Percentiles rank a stretch among this genome's conserved stretches.
Conservation (phyloP, 192 early-diverging fungal genomes). For the Coemansia sp. region DNA sequence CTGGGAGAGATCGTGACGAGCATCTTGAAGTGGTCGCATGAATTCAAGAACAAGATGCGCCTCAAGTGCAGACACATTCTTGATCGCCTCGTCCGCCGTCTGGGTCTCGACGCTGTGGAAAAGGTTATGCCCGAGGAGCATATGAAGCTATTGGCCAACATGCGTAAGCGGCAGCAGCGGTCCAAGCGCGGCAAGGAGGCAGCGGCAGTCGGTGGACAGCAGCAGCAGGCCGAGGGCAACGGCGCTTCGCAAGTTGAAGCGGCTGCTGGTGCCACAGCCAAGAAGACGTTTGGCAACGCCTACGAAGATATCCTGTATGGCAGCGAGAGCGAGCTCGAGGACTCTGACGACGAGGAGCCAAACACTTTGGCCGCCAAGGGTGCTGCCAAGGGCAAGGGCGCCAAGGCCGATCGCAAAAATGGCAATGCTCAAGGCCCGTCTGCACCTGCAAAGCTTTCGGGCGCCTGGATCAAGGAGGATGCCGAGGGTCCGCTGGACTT, state of each 20-base stretch:
- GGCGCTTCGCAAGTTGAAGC: slow-evolving; percentile 60
- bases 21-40: slow-evolving; percentile 82
- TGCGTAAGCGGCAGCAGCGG: slow-evolving; percentile 87
- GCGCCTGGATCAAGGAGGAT: slow-evolving; percentile 72
- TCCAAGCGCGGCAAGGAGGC: slow-evolving; percentile 68
- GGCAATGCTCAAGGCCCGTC: slow-evolving; percentile 26
- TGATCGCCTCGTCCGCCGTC: slow-evolving; percentile 87
- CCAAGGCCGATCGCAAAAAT: slow-evolving; percentile 27
- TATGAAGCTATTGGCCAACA: slow-evolving; percentile 87
- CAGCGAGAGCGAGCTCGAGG: slow-evolving; percentile 88
- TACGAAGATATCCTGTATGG: slow-evolving; percentile 93
- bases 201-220: slow-evolving; percentile 40
- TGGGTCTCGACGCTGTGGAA: slow-evolving; percentile 77
- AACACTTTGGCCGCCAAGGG: slow-evolving; percentile 35
- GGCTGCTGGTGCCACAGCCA: slow-evolving; percentile 44
- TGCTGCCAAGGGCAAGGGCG: slow-evolving; percentile 24
- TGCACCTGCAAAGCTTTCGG: neutral
- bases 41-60: slow-evolving; percentile 90
- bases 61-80: slow-evolving; percentile 90
- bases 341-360: slow-evolving; percentile 68
- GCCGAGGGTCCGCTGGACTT: slow-evolving; percentile 84
- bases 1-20: slow-evolving; percentile 73
- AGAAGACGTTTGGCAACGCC: slow-evolving; percentile 69
- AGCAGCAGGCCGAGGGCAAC: slow-evolving; percentile 32
- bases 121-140: slow-evolving; percentile 85